A percentile compares a stretch with the other conserved stretches of the same genome.
Evolutionary conservation across 164 flowering plant species (phyloP).

Genomic region (Hamamelis virginiana): DNA sequence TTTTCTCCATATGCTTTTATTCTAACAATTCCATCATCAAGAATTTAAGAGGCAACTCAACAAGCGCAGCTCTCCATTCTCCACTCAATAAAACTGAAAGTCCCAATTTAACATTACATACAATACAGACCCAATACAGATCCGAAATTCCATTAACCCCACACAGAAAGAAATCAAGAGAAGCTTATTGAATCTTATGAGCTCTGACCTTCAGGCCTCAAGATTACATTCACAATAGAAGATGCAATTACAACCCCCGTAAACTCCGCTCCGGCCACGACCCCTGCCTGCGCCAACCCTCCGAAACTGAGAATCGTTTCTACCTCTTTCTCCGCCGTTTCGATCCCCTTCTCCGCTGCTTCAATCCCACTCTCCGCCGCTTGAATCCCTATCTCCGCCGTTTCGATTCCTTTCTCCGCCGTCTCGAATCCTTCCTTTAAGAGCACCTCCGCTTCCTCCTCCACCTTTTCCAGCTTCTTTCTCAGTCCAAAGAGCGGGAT

Average conservation of each 20-base stretch:
- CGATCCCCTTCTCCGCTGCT: constrained; percentile 38
- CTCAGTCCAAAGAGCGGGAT: constrained; percentile 82
- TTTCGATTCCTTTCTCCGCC: constrained; percentile 54
- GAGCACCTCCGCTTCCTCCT: constrained; percentile 69
- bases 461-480: constrained; percentile 66
- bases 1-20: too few relatives aligned
- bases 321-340: constrained; percentile 34
- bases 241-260: constrained; percentile 68
- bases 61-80: too few relatives aligned
- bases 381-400: constrained; percentile 60
- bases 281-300: constrained; percentile 71
- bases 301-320: constrained; percentile 38
- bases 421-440: constrained; percentile 65
- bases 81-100: too few relatives aligned
- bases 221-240: constrained; percentile 72
- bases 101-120: too few relatives aligned
- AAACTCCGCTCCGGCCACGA: constrained; percentile 70
- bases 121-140: too few relatives aligned
- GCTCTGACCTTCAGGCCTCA: constrained; percentile 55
- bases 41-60: too few relatives aligned
- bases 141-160: too few relatives aligned
- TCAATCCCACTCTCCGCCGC: constrained; percentile 56
- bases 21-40: too few relatives aligned
- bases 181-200: neutral
- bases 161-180: too few relatives aligned